These are phyloP conservation scores for Calonectria crousiana DNA, from an alignment of 2,329 filamentous ascomycete species.

Conservation along the genomic window DNA sequence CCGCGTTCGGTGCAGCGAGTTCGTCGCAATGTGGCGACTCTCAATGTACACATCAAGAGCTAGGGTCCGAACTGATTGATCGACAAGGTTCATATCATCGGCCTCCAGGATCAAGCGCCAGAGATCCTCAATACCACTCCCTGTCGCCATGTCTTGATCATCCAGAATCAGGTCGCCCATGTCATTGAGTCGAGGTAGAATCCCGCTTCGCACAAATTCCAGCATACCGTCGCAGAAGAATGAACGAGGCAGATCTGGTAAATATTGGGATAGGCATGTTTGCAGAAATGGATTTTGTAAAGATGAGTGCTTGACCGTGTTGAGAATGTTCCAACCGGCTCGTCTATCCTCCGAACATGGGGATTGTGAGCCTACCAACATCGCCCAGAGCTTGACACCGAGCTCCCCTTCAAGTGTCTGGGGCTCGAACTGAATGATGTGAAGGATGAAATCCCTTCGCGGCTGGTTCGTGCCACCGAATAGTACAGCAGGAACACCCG, in stretches of 20 bases:
- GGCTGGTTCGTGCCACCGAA: slow-evolving; percentile 62
- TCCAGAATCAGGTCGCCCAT: slow-evolving; percentile 60
- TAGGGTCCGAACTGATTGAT: slow-evolving; percentile 75
- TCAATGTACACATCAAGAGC: slow-evolving; percentile 79
- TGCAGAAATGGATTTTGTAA: slow-evolving; percentile 68
- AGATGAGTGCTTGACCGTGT: slow-evolving; percentile 54
- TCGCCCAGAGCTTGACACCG: slow-evolving; percentile 76
- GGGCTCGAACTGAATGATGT: slow-evolving; percentile 72
- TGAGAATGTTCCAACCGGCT: slow-evolving; percentile 77
- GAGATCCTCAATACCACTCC: slow-evolving; percentile 75
- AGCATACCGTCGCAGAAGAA: slow-evolving; percentile 73
- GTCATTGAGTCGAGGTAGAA: slow-evolving; percentile 62
- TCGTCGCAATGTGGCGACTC: slow-evolving; percentile 62
- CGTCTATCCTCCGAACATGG: slow-evolving; percentile 71
- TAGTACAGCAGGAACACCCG: slow-evolving; percentile 58
- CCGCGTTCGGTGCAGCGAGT: slow-evolving; percentile 63
- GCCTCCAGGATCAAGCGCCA: slow-evolving; percentile 85
- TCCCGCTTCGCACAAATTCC: slow-evolving; percentile 69
- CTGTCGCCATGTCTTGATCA: slow-evolving; percentile 64
- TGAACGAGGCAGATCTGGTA: slow-evolving; percentile 67
- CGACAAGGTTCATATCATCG: slow-evolving; percentile 73
- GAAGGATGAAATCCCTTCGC: slow-evolving; percentile 68
- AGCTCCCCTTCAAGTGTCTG: slow-evolving; percentile 72
- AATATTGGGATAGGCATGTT: slow-evolving; percentile 66
- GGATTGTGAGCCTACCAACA: slow-evolving; percentile 75